Conservation (phyloP, 345 rosid genomes). For the Angophora floribunda region DNA sequence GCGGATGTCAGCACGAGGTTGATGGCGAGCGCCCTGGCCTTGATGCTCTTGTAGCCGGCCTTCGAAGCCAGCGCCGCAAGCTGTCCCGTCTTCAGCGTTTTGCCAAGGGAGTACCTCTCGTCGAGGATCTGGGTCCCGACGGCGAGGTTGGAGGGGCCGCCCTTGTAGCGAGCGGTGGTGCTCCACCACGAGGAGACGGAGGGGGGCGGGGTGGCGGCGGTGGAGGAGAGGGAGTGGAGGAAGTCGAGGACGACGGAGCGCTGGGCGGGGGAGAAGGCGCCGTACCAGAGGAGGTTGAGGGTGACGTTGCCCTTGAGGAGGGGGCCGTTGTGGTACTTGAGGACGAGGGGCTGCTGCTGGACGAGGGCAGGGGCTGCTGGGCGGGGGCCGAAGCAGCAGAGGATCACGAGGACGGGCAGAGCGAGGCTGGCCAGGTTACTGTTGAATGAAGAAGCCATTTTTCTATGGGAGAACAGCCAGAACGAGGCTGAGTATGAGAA, state of each 20-base stretch:
- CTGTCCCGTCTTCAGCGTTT: conserved; percentile 2
- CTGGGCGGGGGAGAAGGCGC: conserved; percentile 19
- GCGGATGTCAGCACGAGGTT: conserved; percentile 23
- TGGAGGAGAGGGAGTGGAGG: conserved; percentile 12
- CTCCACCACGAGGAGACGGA: conserved; percentile 30
- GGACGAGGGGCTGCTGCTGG: conserved; percentile 24
- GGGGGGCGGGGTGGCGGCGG: background rate
- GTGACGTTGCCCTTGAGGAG: conserved; percentile 27
- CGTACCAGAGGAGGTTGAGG: conserved; percentile 36
- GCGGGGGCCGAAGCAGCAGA: background rate
- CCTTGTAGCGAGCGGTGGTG: conserved; percentile 21
- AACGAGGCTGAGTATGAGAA: background rate
- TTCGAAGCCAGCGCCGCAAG: conserved; percentile 13
- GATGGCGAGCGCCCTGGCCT: background rate
- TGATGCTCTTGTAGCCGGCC: background rate
- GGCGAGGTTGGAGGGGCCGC: conserved; percentile 10
- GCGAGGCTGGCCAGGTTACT: background rate
- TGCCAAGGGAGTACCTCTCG: conserved; percentile 14
- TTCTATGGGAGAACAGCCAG: background rate
- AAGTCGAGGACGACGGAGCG: conserved; percentile 29
- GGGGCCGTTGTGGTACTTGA: conserved; percentile 29
- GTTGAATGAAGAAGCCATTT: background rate
- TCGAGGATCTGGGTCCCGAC: conserved; percentile 23
- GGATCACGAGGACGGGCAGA: background rate
- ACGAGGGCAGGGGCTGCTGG: conserved; percentile 11